Conservation (phyloP, 2,329 filamentous ascomycete species). For the Aspergillus alliaceus region DNA sequence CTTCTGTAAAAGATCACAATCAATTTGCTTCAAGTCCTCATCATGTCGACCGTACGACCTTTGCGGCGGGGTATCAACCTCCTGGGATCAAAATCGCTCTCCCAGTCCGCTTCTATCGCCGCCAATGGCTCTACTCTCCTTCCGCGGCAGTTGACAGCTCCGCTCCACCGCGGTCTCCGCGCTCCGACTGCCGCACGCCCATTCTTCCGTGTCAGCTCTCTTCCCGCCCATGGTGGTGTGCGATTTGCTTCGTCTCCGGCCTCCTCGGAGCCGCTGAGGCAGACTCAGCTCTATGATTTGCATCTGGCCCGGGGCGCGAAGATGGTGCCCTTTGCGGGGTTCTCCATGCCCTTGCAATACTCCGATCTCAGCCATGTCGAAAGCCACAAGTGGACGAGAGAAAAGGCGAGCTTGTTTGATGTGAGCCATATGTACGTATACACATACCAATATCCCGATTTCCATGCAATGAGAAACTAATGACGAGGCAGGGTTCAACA, state of each 20-base stretch:
- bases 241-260: constrained; percentile 34
- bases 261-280: constrained; percentile 27
- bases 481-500: constrained; percentile 66
- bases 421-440: constrained; percentile 86
- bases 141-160: constrained; percentile 30
- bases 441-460: background rate
- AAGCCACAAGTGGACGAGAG: constrained; percentile 86
- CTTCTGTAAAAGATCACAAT: constrained; percentile 7
- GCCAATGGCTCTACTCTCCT: constrained; percentile 33
- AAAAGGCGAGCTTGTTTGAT: constrained; percentile 88
- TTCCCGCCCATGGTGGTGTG: constrained; percentile 17
- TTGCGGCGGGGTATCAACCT: constrained; percentile 32
- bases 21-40: constrained; percentile 7
- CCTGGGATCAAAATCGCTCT: constrained; percentile 26
- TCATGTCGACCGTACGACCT: constrained; percentile 31
- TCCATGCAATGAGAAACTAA: background rate
- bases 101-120: constrained; percentile 25
- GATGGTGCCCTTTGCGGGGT: constrained; percentile 96
- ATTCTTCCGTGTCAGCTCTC: constrained; percentile 3
- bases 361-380: constrained; percentile 71
- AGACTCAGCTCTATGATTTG: constrained; percentile 75
- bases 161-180: constrained; percentile 23
- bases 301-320: constrained; percentile 79
- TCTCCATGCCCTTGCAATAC: constrained; percentile 91
- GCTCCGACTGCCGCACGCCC: constrained; percentile 13